Percentiles rank a stretch among this genome's conserved stretches.
Conservation (phyloP, 257 asterid genomes). For the Lycium barbarum region DNA sequence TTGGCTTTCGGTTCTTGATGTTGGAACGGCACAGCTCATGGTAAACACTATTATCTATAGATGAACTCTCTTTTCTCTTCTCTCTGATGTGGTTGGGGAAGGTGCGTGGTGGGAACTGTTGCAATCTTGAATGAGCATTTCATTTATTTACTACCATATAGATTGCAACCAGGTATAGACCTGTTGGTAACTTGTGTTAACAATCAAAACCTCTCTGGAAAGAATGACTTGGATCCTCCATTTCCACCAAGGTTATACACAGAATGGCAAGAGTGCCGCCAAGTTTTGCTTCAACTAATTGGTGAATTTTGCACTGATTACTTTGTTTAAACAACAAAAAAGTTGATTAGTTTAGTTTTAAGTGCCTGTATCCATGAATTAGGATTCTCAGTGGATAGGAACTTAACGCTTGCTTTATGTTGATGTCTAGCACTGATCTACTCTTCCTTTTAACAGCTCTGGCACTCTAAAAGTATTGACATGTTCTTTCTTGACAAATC, state of each 20-base stretch:
- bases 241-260: neutral
- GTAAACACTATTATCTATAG: conserved; percentile 44
- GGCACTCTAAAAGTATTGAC: neutral
- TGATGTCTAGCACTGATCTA: neutral
- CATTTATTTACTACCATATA: neutral
- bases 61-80: neutral
- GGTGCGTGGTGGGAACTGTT: neutral
- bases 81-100: neutral
- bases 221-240: conserved; percentile 8
- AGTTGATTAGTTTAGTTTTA: neutral
- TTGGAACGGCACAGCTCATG: conserved; percentile 97
- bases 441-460: conserved; percentile 11
- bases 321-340: neutral
- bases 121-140: neutral
- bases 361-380: neutral
- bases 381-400: neutral
- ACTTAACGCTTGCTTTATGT: conserved; percentile 10
- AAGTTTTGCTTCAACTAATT: neutral
- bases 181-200: conserved; percentile 1
- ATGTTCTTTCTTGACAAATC: conserved; percentile 1
- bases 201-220: conserved; percentile 1
- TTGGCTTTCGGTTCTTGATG: conserved; percentile 98
- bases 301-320: conserved; percentile 7
- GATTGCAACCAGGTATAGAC: neutral
- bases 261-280: neutral